Evolutionary conservation across 176 grass and related monocot species (phyloP), one percentile per base, ranked within the genome.

Genomic region (Triticum turgidum): DNA sequence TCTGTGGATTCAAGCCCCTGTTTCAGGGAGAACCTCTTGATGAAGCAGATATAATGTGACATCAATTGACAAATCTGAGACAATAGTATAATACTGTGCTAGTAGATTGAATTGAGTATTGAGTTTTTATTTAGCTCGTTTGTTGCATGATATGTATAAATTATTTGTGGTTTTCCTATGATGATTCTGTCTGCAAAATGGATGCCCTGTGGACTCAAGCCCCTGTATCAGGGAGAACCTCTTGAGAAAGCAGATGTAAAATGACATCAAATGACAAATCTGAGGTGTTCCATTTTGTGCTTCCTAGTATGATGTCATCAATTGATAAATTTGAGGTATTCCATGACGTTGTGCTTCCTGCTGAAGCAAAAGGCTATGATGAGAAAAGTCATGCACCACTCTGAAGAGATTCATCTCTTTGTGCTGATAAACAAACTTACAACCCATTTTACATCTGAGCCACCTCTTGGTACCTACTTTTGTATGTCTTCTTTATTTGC

Each of bases 101-200:
- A 29, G 18, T 20, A 0, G 14, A 58, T 58, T 51, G 12, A 52
- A 51, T 51, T 75, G 13, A 9, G 6, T 0, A 29, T 12, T 14
- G 6, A 3, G 5, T 75, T 74, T 7, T 15, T 11, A 8, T 74
- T 24, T 75, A 27, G 41, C 22, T 4, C 12, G 11, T 27, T 47
- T 29, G 42, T 14, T 75, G 72, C 72, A 4, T 29, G 7, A 5
- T 38, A 11, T 70, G 7, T 61, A n/a, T 15, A 3, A 29, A 6
- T 51, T 56, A 58, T 1, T 33, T 22, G 1, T 14, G 0, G 34
- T 12, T 11, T 84, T 11, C 58, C 9, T 4, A 3, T 65, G 80
- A 94, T 79, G 80, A 87, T 94, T 76, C 4, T 91, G 84, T 89
- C 89, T 89, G 89, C 81, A 91, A 87, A 87, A 89, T 89, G 84